Evolutionary conservation across 495 filamentous ascomycete genomes (phyloP), one percentile per base, ranked within the genome.

Genomic region (Podospora australis): DNA sequence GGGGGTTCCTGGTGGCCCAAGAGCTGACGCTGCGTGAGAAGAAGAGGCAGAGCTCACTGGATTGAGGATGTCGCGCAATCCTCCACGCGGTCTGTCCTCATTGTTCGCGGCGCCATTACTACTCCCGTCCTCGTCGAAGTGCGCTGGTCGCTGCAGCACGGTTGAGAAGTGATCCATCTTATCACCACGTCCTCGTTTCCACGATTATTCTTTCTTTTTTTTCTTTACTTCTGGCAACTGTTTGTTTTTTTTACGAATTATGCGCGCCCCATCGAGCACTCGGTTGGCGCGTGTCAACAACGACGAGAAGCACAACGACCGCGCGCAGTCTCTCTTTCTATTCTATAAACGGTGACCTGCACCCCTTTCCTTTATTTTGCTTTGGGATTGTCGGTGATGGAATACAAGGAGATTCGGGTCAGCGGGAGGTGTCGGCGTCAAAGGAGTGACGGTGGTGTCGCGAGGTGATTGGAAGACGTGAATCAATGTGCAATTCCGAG

Each of bases 81-180:
- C 54, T 48, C 61, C 41, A 22, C 52, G 57, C 36, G 62, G 56
- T 34, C 55, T 52, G 57, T 58, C 57, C 55, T 63, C 58, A 23
- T 68, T 57, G 35, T 58, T 48, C 41, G 53, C 39, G 16, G 44
- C 50, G 19, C 53, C 52, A 39, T 53, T 60, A 29, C 65, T 60
- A 46, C 62, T 66, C 26, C 62, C 55, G 39, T 70, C 66, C 55
- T 62, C 63, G 55, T 68, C 62, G 39, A 66, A 64, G 54, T 64
- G 61, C 49, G 65, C 56, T 40, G 67, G 60, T 19, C 65, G 65
- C 56, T 71, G 68, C 60, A 74, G 61, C 55, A 72, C 68, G 11
- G 65, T 72, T 54, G 72, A 70, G 57, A 72, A 75, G 39, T 63
- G 60, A 46, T 71, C 69, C 67, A 70, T 23, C 40, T 13, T 13